Evolutionary conservation across 805 yeast species (phyloP), one percentile per base, ranked within the genome.

Genomic region (Candida nanaspora): DNA sequence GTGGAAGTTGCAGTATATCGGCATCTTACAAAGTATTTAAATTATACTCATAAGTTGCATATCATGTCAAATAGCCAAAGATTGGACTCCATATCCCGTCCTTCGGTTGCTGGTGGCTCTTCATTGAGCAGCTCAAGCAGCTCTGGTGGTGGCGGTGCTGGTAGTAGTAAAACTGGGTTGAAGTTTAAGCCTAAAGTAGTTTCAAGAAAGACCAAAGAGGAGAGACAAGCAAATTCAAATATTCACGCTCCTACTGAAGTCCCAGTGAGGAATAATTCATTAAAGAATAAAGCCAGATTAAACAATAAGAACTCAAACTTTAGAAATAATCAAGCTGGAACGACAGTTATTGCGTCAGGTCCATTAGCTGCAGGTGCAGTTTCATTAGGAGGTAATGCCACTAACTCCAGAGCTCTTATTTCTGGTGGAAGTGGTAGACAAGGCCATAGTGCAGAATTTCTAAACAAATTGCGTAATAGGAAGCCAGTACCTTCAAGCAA

Each of bases 131-230:
- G n/a, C n/a, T n/a, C n/a, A n/a, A n/a, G 20, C 16, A 16, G 33
- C 20, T 26, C 41, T 3, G 26, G 39, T 3, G 33, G 33, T 14
- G 33, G 33, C 11, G 28, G 36, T 9, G 25, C 42, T 2, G 35
- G 35, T 18, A 35, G 33, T 13, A 39, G 43, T 2, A 76, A 77
- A 50, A 74, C 85, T 7, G 68, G 77, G 2, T 63, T 83, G 45
- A 82, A 82, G 59, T 89, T 89, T 63, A 79, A 80, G 59, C 97
- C 97, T 2, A 89, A 89, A 59, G 81, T 72, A 2, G 95, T 89
- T 33, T 88, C 88, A 0, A 70, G 97, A 61, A 78, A 86, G 56
- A 66, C 87, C 10, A 82, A 86, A 50, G 89, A 85, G 50, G 96
- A 87, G 50, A 69, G 96, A 57, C 95, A 79, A 19, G 79, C 84